phyloP scores from a whole-genome alignment of 169 alveolate genomes.

The Cryptosporidium parvum region DNA sequence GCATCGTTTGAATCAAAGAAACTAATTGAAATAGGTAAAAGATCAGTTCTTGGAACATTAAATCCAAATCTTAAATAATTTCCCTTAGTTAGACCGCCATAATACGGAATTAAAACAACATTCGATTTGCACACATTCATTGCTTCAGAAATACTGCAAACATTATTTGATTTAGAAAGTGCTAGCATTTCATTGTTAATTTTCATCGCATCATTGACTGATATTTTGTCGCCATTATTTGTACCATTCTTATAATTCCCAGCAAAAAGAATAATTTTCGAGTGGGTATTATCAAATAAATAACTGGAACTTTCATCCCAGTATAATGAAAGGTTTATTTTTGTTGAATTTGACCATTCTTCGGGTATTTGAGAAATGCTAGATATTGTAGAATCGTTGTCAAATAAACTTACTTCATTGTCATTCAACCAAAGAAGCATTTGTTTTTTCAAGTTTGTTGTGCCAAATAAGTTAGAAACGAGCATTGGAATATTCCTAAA shows the following conservation, averaged over 20 bases:
- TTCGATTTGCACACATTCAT: background rate
- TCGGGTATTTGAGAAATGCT: background rate
- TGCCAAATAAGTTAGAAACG: background rate
- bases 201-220: background rate
- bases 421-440: background rate
- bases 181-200: background rate
- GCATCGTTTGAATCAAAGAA: background rate
- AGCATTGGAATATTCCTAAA: background rate
- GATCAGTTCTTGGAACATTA: background rate
- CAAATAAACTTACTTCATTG: background rate
- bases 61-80: slow-evolving; percentile 2
- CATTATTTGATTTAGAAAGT: background rate
- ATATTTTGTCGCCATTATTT: background rate
- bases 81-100: background rate
- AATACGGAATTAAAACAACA: background rate
- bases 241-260: background rate
- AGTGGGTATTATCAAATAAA: background rate
- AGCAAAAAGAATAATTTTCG: background rate
- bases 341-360: background rate
- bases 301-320: background rate
- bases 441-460: slow-evolving; percentile 2
- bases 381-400: background rate
- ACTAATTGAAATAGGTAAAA: background rate
- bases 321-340: background rate
- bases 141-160: background rate